phyloP scores from a whole-genome alignment of 176 grass and related monocot species.

The Puya raimondii region DNA sequence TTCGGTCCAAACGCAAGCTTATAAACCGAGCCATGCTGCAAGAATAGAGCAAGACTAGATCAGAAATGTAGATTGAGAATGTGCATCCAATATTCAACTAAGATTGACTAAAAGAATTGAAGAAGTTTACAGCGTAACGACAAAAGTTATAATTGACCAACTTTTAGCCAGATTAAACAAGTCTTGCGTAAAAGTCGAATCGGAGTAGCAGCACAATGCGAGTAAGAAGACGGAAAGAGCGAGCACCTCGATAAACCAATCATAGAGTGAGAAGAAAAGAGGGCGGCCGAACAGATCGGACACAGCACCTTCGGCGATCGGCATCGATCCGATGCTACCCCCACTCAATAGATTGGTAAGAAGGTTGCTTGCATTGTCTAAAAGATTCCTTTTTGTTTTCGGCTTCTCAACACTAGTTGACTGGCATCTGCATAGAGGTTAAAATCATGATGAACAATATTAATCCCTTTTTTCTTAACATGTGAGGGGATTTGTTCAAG shows the following conservation, averaged over 20 bases:
- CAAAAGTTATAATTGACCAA: neutral
- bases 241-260: conserved; percentile 82
- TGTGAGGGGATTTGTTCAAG: no score
- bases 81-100: no score
- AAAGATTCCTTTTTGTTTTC: conserved; percentile 51
- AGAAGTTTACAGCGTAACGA: neutral
- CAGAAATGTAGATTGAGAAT: conserved; percentile 3
- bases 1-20: conserved; percentile 97
- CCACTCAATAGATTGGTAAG: conserved; percentile 83
- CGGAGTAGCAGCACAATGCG: neutral
- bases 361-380: conserved; percentile 88
- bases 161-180: no score
- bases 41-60: conserved; percentile 6
- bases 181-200: neutral
- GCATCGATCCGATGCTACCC: conserved; percentile 54
- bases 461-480: no score
- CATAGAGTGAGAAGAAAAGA: conserved; percentile 94
- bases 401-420: conserved; percentile 63
- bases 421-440: conserved; percentile 48
- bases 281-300: conserved; percentile 81
- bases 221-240: neutral
- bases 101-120: no score
- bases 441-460: neutral
- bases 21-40: conserved; percentile 91
- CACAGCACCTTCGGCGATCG: conserved; percentile 74